Conservation (phyloP, 257 asterid genomes). For the Marsdenia floribunda region DNA sequence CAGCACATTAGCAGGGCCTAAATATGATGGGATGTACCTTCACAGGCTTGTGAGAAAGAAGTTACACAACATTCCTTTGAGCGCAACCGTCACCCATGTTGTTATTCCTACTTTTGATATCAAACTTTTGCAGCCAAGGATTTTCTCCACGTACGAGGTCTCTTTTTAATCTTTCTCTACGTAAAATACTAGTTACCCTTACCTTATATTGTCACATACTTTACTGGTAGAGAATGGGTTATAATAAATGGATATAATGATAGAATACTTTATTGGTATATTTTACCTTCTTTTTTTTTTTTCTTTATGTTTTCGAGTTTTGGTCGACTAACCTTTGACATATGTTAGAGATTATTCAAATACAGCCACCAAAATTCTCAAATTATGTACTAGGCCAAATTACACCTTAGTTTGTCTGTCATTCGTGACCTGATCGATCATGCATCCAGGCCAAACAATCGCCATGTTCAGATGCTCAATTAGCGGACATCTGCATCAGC, state of each 20-base stretch:
- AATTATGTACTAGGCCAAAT: too few species aligned
- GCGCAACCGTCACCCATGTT: conserved; percentile 21
- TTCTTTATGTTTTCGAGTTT: too few species aligned
- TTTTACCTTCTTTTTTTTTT: too few species aligned
- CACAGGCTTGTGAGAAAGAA: conserved; percentile 16
- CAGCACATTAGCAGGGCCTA: conserved; percentile 4
- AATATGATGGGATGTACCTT: conserved; percentile 23
- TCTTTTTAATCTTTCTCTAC: not conserved
- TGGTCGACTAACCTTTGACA: too few species aligned
- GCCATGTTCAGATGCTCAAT: conserved; percentile 39
- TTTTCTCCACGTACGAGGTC: conserved; percentile 28
- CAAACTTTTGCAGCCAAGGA: conserved; percentile 20
- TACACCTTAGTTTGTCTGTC: too few species aligned
- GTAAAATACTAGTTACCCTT: too few species aligned
- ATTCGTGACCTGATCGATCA: not conserved
- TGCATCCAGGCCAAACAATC: conserved; percentile 32
- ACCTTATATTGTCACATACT: too few species aligned
- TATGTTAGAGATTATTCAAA: too few species aligned
- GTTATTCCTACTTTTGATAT: conserved; percentile 15
- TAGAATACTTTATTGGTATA: too few species aligned
- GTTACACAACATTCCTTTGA: not conserved
- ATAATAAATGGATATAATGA: too few species aligned
- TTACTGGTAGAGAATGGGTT: too few species aligned
- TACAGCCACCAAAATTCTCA: too few species aligned
- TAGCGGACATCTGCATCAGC: conserved; percentile 56